These are phyloP conservation scores for Ascochyta fabae DNA, from an alignment of 2,329 filamentous ascomycete species.

Conservation along the genomic window DNA sequence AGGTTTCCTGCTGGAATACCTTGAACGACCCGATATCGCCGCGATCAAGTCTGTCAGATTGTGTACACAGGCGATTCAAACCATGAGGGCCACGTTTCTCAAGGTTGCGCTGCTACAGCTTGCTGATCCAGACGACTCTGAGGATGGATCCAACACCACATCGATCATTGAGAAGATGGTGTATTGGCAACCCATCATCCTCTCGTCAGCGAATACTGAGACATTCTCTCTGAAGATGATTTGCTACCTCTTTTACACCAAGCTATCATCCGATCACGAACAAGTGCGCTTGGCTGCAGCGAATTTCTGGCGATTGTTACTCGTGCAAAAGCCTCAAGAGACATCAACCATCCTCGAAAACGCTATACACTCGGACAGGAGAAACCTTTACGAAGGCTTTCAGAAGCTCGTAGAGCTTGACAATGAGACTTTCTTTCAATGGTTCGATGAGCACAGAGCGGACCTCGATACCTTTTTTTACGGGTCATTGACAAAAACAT, in stretches of 20 bases:
- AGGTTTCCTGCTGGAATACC: conserved; percentile 83
- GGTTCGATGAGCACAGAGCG: conserved; percentile 82
- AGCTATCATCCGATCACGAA: conserved; percentile 74
- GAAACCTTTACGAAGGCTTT: conserved; percentile 76
- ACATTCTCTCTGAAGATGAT: conserved; percentile 84
- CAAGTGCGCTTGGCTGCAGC: conserved; percentile 77
- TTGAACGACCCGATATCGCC: conserved; percentile 84
- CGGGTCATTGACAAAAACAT: conserved; percentile 77
- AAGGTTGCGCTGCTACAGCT: conserved; percentile 80
- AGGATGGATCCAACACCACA: conserved; percentile 68
- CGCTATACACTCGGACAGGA: conserved; percentile 72
- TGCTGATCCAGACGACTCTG: conserved; percentile 77
- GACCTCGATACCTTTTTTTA: conserved; percentile 85
- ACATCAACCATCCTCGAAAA: conserved; percentile 76
- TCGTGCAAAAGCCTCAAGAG: conserved; percentile 91
- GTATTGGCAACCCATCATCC: conserved; percentile 94
- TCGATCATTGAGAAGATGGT: conserved; percentile 82
- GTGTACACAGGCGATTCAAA: conserved; percentile 81
- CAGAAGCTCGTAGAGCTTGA: conserved; percentile 86
- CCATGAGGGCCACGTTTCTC: conserved; percentile 78
- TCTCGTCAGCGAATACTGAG: conserved; percentile 78
- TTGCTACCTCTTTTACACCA: conserved; percentile 92
- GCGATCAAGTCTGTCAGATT: conserved; percentile 86
- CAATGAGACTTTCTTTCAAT: conserved; percentile 83
- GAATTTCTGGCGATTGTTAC: conserved; percentile 86